These are phyloP conservation scores for Lasiodiplodia citricola DNA, from an alignment of 2,329 filamentous ascomycete species.

Conservation along the genomic window DNA sequence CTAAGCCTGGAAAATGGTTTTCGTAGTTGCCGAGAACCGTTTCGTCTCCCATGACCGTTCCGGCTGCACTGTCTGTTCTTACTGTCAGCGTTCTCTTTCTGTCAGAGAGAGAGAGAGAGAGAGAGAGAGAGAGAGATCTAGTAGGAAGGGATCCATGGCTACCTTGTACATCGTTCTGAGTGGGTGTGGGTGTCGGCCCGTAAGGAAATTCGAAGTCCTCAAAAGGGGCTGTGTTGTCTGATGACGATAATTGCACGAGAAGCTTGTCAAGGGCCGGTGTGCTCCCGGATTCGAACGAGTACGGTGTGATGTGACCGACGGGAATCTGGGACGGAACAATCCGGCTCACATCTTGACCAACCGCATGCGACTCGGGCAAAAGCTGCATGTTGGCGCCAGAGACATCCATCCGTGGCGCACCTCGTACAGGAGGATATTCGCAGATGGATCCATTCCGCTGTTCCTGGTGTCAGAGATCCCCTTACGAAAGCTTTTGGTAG, in stretches of 20 bases:
- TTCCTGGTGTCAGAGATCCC: background rate
- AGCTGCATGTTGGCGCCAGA: background rate
- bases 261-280: background rate
- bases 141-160: background rate
- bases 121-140: no score
- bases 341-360: background rate
- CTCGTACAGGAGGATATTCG: background rate
- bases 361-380: background rate
- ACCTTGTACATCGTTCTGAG: background rate
- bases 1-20: background rate
- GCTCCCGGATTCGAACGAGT: background rate
- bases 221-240: background rate
- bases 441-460: background rate
- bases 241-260: background rate
- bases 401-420: background rate
- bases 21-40: background rate
- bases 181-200: background rate
- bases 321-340: background rate
- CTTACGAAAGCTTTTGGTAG: background rate
- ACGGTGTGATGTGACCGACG: background rate
- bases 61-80: background rate
- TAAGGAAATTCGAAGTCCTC: background rate
- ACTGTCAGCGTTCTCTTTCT: background rate
- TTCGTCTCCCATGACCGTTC: background rate
- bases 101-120: no score